Evolutionary conservation across 768 basidiomycete species (phyloP).

Genomic region (Tricholoma sp.): DNA sequence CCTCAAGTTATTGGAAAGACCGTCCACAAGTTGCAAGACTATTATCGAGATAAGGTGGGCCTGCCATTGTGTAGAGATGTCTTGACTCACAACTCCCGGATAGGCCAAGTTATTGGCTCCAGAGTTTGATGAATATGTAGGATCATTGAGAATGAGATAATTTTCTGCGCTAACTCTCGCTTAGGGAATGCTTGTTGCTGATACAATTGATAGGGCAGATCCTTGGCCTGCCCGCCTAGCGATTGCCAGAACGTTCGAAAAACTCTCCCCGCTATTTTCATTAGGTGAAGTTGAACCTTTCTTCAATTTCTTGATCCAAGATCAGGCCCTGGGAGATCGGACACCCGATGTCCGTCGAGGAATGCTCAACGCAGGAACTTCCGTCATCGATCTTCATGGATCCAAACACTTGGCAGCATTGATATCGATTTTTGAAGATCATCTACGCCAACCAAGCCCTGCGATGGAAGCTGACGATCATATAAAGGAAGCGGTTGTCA

Average conservation of each 20-base stretch:
- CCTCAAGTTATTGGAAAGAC: conserved; percentile 49
- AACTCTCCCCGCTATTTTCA: conserved; percentile 62
- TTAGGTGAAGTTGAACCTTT: conserved; percentile 60
- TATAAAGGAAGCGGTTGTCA: conserved; percentile 92
- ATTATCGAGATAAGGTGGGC: conserved; percentile 80
- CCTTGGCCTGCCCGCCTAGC: conserved; percentile 86
- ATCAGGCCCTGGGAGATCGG: conserved; percentile 85
- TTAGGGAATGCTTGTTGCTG: conserved; percentile 90
- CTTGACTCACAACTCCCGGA: neutral
- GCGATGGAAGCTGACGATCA: conserved; percentile 75
- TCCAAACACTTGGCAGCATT: conserved; percentile 63
- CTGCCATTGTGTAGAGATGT: neutral
- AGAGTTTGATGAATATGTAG: conserved; percentile 89
- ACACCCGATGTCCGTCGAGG: conserved; percentile 74
- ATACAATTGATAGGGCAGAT: conserved; percentile 81
- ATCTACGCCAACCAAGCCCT: conserved; percentile 51
- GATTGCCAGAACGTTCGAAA: conserved; percentile 60
- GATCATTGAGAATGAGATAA: conserved; percentile 18
- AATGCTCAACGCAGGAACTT: conserved; percentile 83
- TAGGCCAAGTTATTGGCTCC: conserved; percentile 84
- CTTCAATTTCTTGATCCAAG: conserved; percentile 83
- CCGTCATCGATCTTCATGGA: conserved; percentile 82
- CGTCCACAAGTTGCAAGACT: conserved; percentile 52
- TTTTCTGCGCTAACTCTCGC: neutral
- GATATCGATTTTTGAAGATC: conserved; percentile 77